Conservation (phyloP, 306 rosid genomes). For the Senna siamea region DNA sequence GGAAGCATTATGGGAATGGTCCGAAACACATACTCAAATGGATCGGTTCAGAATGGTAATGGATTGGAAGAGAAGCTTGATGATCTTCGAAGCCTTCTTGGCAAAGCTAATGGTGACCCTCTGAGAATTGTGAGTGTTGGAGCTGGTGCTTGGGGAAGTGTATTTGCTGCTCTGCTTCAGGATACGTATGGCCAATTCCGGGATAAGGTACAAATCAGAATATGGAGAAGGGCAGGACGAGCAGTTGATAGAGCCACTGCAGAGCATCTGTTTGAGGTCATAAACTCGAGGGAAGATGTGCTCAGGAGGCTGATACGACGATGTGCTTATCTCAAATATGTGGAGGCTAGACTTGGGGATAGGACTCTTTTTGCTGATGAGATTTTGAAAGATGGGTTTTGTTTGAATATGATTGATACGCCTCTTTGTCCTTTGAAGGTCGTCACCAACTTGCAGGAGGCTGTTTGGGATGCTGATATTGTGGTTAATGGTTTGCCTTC, state of each 20-base stretch:
- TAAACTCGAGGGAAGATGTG: constrained; percentile 86
- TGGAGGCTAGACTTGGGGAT: constrained; percentile 93
- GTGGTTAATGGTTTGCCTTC: constrained; percentile 98
- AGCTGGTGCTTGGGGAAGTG: constrained; percentile 99
- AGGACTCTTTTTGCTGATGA: constrained; percentile 85
- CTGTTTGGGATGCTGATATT: constrained; percentile 97
- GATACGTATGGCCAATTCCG: constrained; percentile 82
- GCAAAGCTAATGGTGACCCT: constrained; percentile 69
- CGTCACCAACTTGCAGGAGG: constrained; percentile 93
- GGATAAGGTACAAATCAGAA: constrained; percentile 79
- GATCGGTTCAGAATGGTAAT: constrained; percentile 56
- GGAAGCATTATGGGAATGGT: constrained; percentile 57
- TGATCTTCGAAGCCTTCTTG: constrained; percentile 55
- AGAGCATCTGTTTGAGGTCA: constrained; percentile 82
- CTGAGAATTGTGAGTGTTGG: constrained; percentile 87
- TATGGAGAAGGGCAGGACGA: constrained; percentile 87
- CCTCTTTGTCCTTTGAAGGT: constrained; percentile 94
- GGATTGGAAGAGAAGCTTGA: constrained; percentile 77
- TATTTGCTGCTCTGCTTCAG: constrained; percentile 77
- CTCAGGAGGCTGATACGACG: constrained; percentile 85
- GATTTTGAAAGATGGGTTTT: constrained; percentile 89
- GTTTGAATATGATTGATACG: constrained; percentile 91
- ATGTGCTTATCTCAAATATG: constrained; percentile 86
- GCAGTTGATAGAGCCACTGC: constrained; percentile 75
- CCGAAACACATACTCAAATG: constrained; percentile 54